Base-by-base conservation (phyloP, 2,329 filamentous ascomycete species). In the Ophiobolus disseminans region DNA sequence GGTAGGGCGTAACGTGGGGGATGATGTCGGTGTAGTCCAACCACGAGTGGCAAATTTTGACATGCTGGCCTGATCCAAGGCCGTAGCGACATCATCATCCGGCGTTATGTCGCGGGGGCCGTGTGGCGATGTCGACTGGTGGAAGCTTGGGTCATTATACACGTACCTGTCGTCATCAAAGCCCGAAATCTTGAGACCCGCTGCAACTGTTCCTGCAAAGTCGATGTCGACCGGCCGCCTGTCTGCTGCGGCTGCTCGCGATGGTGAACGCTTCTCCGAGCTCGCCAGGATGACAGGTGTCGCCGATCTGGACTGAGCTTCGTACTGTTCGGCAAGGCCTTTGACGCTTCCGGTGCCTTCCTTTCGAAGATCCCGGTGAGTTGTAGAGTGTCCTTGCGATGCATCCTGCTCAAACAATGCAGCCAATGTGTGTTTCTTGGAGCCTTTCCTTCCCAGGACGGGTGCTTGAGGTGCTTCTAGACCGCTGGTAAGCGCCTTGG, bases 121-220 rank as follows among this genome's bases (percentile, higher is more conserved):
- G 19, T 57, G 50, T 13, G 65, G 56, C 36, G 70, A 70, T 2
- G 50, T 52, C n/a, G 66, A 63, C 42, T 63, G 60, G 46, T 68
- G 65, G 52, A 72, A 73, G 0, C 57, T 50, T 16, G 73, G 69
- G 52, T 79, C 73, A 17, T 78, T 68, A 36, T 78, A 66, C 5
- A 79, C 76, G 23, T 77, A 63, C n/a, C n/a, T n/a, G 38, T 74
- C 66, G 4, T 76, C 70, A 55, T 79, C 67, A 55, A 80, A 80
- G 23, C 77, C 77, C 20, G 75, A 77, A 40, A 76, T 73, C 47
- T 74, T 68, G 11, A 80, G 58, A 22, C 76, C 76, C 40, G 76
- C 77, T 17, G 77, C 76, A 6, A 80, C 60, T 4, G 76, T 75
- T 4, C 76, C 77, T 19, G 78, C 75, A 44, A 80, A 80, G 51